Conservation (phyloP, 331 rosid species). For the Pyracantha coccinea region DNA sequence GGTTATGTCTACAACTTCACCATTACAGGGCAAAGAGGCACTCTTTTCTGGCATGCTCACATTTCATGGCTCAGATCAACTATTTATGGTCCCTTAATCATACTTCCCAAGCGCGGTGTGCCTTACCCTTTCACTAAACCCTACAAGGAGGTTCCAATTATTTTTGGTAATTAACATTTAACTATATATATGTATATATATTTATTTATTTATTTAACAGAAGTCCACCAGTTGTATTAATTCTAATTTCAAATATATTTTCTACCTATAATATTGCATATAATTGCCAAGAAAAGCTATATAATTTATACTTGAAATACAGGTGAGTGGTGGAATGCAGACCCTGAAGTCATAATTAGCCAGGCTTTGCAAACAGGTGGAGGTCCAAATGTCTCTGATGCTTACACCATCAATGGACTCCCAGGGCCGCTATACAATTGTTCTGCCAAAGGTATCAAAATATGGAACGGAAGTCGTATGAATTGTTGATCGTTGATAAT, state of each 20-base stretch:
- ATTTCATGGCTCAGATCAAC: conserved; percentile 59
- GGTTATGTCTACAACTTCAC: conserved; percentile 58
- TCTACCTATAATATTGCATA: neutral
- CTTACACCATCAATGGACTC: conserved; percentile 7
- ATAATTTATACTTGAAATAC: neutral
- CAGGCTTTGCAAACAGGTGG: conserved; percentile 49
- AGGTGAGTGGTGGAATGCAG: conserved; percentile 59
- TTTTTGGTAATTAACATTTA: conserved; percentile 28
- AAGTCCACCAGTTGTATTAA: too few relatives aligned
- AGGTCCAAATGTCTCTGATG: conserved; percentile 64
- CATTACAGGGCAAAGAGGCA: conserved; percentile 48
- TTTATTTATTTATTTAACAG: neutral
- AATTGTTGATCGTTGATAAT: too few relatives aligned
- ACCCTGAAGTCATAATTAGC: conserved; percentile 45
- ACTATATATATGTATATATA: neutral
- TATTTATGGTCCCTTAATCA: too few relatives aligned
- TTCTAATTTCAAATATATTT: neutral
- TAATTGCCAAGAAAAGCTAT: too few relatives aligned
- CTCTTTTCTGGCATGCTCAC: conserved; percentile 60
- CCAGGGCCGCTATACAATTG: conserved; percentile 57
- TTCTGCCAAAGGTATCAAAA: conserved; percentile 38
- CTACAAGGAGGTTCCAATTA: conserved; percentile 42
- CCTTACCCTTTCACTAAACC: conserved; percentile 52
- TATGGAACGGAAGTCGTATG: too few relatives aligned
- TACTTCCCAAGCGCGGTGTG: conserved; percentile 44